These are phyloP conservation scores for Caryopteris hybrid DNA, from an alignment of 305 asterid genomes.

Conservation along the genomic window DNA sequence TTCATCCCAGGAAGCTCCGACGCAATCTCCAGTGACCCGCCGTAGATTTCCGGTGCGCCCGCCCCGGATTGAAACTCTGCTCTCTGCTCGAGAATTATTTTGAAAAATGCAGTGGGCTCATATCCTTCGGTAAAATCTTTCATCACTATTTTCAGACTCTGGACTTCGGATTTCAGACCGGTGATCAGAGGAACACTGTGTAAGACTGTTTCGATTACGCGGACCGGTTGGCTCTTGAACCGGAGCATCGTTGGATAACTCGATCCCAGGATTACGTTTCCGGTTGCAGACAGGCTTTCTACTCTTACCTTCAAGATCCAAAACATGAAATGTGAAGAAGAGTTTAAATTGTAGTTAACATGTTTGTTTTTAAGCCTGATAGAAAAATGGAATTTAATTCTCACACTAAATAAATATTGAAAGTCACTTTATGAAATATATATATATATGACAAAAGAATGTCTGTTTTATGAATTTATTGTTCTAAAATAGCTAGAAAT, in stretches of 20 bases:
- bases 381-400: too few species aligned
- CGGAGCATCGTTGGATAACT: constrained; percentile 60
- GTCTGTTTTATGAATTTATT: too few species aligned
- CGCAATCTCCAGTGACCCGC: constrained; percentile 39
- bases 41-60: constrained; percentile 61
- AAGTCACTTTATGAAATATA: too few species aligned
- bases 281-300: constrained; percentile 44
- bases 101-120: constrained; percentile 38
- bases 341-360: too few species aligned
- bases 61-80: constrained; percentile 44
- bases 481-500: too few species aligned
- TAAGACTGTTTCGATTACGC: constrained; percentile 32
- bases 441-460: too few species aligned
- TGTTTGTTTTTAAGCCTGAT: too few species aligned
- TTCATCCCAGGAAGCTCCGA: constrained; percentile 48
- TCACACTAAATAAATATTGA: too few species aligned
- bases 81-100: constrained; percentile 52
- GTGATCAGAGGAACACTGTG: constrained; percentile 42
- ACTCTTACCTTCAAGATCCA: constrained; percentile 48
- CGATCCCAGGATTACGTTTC: constrained; percentile 30
- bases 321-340: neutral
- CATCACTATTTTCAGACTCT: constrained; percentile 30
- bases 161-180: constrained; percentile 55
- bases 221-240: constrained; percentile 51
- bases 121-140: constrained; percentile 36